phyloP scores from a whole-genome alignment of 2,329 filamentous ascomycete species.

The Colletotrichum sp. region DNA sequence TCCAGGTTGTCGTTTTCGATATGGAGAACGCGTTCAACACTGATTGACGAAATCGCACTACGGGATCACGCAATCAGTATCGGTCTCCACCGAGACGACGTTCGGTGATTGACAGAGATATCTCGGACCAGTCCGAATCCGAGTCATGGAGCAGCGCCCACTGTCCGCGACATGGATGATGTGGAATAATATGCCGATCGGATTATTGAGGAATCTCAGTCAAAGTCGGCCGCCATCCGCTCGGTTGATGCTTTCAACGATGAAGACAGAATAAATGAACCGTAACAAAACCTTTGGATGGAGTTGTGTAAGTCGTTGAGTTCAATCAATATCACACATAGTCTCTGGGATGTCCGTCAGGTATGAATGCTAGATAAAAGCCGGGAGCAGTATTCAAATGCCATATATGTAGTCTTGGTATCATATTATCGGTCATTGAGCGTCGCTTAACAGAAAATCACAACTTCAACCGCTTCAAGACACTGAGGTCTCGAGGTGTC shows the following conservation, averaged over 20 bases:
- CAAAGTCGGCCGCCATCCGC: background rate
- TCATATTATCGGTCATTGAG: background rate
- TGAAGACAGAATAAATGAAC: background rate
- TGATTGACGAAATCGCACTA: constrained; percentile 14
- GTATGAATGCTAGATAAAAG: background rate
- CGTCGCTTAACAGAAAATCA: background rate
- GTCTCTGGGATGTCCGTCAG: accelerated
- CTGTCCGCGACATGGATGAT: background rate
- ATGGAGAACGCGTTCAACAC: background rate
- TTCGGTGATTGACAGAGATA: background rate
- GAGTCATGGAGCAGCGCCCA: background rate
- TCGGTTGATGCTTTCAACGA: background rate
- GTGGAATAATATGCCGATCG: background rate
- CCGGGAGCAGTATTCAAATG: background rate
- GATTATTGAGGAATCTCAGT: background rate
- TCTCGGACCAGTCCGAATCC: constrained; percentile 12
- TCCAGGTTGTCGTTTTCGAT: background rate
- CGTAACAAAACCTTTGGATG: background rate
- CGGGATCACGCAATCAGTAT: constrained; percentile 10
- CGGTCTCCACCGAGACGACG: constrained; percentile 7
- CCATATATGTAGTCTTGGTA: background rate
- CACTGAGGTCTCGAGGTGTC: constrained; percentile 27
- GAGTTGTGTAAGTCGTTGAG: accelerated
- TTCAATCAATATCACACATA: background rate
- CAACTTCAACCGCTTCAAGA: background rate